Base-by-base conservation (phyloP, 805 yeast genomes). In the Maudiozyma barnettii region DNA sequence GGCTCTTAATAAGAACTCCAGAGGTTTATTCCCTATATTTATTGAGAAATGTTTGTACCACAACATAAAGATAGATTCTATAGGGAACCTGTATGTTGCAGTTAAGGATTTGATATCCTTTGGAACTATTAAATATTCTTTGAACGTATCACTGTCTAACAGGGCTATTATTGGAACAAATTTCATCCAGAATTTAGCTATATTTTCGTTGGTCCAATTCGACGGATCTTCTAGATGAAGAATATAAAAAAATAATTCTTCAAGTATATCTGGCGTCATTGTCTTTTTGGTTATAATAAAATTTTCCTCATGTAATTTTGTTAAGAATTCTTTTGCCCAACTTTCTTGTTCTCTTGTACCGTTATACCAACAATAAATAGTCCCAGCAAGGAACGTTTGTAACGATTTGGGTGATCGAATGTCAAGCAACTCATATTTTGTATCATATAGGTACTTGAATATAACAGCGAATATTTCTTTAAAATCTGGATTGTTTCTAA, bases 1-100 rank as follows among this genome's bases (percentile, higher is more conserved):
- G 2, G 77, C 75, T 47, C 77, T 67, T n/a, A 87, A 64, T 3
- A 83, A 60, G 16, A 72, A 63, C 0, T 84, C 83, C 30, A 83
- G 41, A 12, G 71, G 66, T 31, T 58, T 58, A n/a, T 61, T 57
- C 6, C 63, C 65, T 36, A 58, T 65, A 0, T 50, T 40, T 39
- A 55, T 56, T 2, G 57, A 52, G 26, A 62, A 39, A 48, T 63
- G 66, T 40, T 55, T 57, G 33, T 61, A 63, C 67, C 66, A 64
- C 21, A 64, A 51, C 40, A 54, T 63, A 59, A 52, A 67, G 16
- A 59, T 63, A 31, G 62, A 55, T 41, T 61, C 68, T 44, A 56
- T 59, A 13, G 59, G 64, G 44, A 52, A 60, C 41, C 50, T 57
- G 40, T 56, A 58, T 10, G 61, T 54, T 53, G 57, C 59, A 45